Base-by-base conservation (phyloP, 164 flowering plant species). In the Aristolochia californica region DNA sequence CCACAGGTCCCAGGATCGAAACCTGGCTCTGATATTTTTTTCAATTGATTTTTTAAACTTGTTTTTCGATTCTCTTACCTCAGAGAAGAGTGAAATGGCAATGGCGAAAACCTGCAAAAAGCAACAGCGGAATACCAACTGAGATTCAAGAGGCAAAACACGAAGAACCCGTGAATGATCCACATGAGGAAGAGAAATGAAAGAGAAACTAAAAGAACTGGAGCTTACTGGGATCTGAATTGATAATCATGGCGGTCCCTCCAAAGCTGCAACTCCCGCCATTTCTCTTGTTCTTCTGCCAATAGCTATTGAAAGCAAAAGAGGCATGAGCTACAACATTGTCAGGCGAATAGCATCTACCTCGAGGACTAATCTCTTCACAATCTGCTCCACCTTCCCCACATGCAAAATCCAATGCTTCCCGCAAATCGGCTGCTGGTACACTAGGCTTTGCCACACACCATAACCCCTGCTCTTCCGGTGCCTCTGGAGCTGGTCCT, bases 1-100 rank as follows among this genome's bases (percentile, higher is more conserved):
- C 94, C 94, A 91, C 89, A 88, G 91, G 97, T 85, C 91, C 85
- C 85, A 82, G 83, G 96, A 91, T 91, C 88, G 95, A 86, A 91
- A 91, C 98, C 82, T 85, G 84, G 83, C 91, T 87, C 84, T 85
- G 87, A 87, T 85, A 85, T 56, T 18, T 26, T 47, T 47, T 20
- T 17, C n/a, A n/a, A n/a, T n/a, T n/a, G n/a, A n/a, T n/a, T n/a
- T n/a, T n/a, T n/a, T n/a, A n/a, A n/a, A n/a, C n/a, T n/a, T n/a
- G n/a, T n/a, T n/a, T n/a, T n/a, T n/a, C n/a, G n/a, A n/a, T n/a
- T n/a, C n/a, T 53, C 30, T 24, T 24, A 53, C 28, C 40, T 51
- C 53, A 64, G 43, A 43, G 20, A 40, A 64, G 61, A 43, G 52
- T 27, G 22, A 57, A 64, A 13, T 27, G 48, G 40, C 67, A 64